Conservation (phyloP, 495 filamentous ascomycete genomes). For the Penicillium bovifimosum region DNA sequence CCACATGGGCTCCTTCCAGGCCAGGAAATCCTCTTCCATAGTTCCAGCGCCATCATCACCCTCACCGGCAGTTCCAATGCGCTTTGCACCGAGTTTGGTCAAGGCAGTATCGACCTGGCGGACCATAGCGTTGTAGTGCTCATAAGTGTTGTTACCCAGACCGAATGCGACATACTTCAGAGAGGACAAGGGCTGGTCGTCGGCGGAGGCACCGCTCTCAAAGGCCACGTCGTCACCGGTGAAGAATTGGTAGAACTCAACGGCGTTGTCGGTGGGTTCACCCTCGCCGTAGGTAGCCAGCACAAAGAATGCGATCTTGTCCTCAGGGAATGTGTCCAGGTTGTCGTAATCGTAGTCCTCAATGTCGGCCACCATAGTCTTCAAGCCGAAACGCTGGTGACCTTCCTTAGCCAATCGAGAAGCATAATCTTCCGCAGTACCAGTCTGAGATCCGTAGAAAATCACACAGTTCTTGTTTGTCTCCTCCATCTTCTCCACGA, state of each 20-base stretch:
- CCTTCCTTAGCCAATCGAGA: constrained; percentile 97
- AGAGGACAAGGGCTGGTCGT: constrained; percentile 71
- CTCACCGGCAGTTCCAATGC: constrained; percentile 86
- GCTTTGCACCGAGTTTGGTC: constrained; percentile 69
- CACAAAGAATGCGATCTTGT: constrained; percentile 92
- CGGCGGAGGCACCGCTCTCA: constrained; percentile 56
- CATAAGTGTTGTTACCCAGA: constrained; percentile 96
- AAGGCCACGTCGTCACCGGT: constrained; percentile 75
- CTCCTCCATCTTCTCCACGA: constrained; percentile 94
- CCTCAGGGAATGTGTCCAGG: constrained; percentile 78
- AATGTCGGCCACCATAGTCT: constrained; percentile 97
- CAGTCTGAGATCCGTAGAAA: constrained; percentile 97
- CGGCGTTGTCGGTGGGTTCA: constrained; percentile 97
- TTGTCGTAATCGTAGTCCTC: constrained; percentile 98
- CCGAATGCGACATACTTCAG: constrained; percentile 95
- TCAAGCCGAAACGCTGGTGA: constrained; percentile 89
- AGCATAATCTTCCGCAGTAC: constrained; percentile 97
- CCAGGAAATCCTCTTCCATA: constrained; percentile 99
- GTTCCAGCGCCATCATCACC: constrained; percentile 97
- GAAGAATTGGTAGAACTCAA: constrained; percentile 98
- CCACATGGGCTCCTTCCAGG: constrained; percentile 99
- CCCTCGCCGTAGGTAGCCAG: constrained; percentile 97
- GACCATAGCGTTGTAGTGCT: constrained; percentile 99
- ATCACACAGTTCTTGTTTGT: constrained; percentile 94
- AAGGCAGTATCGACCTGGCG: constrained; percentile 79